Conservation (phyloP, 73 alveolate species). For the Paramecium pentaurelia region DNA sequence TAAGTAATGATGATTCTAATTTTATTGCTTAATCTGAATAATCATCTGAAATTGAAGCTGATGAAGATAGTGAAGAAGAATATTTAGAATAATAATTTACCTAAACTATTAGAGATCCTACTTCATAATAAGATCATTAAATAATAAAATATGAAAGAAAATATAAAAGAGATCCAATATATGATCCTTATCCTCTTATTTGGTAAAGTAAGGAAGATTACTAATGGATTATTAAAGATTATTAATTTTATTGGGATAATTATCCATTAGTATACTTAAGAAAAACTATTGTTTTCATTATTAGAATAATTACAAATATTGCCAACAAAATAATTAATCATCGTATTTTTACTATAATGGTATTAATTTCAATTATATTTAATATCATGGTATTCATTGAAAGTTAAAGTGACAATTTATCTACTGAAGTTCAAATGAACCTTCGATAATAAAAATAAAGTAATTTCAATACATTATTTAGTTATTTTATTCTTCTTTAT, state of each 20-base stretch:
- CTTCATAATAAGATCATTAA: neutral
- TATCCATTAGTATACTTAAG: neutral
- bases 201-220: neutral
- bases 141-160: neutral
- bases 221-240: neutral
- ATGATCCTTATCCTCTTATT: neutral
- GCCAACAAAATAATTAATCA: conserved; percentile 6
- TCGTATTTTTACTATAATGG: neutral
- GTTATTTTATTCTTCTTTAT: neutral
- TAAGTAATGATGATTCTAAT: neutral
- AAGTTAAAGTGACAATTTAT: neutral
- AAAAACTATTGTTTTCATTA: neutral
- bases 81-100: neutral
- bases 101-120: neutral
- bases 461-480: neutral
- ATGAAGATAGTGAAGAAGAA: neutral
- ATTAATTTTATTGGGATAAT: neutral
- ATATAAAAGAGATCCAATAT: neutral
- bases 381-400: neutral
- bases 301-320: neutral
- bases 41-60: neutral
- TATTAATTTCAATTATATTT: neutral
- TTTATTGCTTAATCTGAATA: neutral
- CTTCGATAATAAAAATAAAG: neutral
- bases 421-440: neutral